Evolutionary conservation across 495 filamentous ascomycete genomes (phyloP).

Genomic region (Tuber borchii): DNA sequence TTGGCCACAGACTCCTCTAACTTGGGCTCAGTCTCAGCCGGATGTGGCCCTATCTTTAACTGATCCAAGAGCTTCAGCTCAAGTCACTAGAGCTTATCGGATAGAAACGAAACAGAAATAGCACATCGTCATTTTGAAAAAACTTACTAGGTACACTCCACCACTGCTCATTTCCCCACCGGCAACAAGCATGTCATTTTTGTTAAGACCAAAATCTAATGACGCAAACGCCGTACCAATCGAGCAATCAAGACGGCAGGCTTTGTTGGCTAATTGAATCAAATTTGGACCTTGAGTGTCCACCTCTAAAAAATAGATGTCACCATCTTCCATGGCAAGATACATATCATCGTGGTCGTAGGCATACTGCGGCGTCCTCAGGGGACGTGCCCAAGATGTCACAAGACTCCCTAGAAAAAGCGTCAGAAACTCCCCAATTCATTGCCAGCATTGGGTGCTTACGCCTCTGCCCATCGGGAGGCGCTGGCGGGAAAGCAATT

Average conservation of each 20-base stretch:
- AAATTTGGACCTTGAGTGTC: slow-evolving; percentile 49
- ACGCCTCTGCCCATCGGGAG: slow-evolving; percentile 33
- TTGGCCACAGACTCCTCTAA: slow-evolving; percentile 61
- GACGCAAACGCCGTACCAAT: slow-evolving; percentile 63
- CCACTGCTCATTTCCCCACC: slow-evolving; percentile 79
- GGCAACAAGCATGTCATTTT: slow-evolving; percentile 68
- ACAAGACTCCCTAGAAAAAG: slow-evolving; percentile 35
- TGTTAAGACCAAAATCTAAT: slow-evolving; percentile 47
- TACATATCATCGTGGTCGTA: slow-evolving; percentile 64
- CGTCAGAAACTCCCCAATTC: slow-evolving; percentile 17
- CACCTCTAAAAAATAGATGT: slow-evolving; percentile 61
- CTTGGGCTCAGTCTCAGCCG: slow-evolving; percentile 43
- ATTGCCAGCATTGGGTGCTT: slow-evolving; percentile 10
- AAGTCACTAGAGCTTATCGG: slow-evolving; percentile 16
- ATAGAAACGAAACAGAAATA: slow-evolving; percentile 14
- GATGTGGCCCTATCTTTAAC: slow-evolving; percentile 41
- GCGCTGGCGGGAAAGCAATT: slow-evolving; percentile 35
- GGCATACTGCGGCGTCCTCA: slow-evolving; percentile 54
- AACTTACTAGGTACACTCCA: slow-evolving; percentile 63
- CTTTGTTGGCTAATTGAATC: slow-evolving; percentile 49
- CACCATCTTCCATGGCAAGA: slow-evolving; percentile 72
- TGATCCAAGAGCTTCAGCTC: slow-evolving; percentile 39
- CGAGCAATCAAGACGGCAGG: slow-evolving; percentile 56
- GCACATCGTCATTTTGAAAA: slow-evolving; percentile 18
- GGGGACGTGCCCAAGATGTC: slow-evolving; percentile 66